Evolutionary conservation across 2,329 filamentous ascomycete genomes (phyloP).

Genomic region (Leptodontidium sp.): DNA sequence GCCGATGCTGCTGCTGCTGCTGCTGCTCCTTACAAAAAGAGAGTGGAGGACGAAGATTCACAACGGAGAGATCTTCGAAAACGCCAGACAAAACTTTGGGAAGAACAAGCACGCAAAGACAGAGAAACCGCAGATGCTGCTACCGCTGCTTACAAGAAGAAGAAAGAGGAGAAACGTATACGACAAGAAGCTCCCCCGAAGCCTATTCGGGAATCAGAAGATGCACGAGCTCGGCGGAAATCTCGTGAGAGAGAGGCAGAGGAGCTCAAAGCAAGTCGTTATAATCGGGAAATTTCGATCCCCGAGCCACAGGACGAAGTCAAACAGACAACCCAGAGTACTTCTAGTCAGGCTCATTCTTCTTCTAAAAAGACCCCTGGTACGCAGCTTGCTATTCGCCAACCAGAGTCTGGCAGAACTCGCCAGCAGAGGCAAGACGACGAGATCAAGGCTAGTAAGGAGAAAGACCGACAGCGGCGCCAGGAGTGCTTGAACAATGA

Average conservation of each 20-base stretch:
- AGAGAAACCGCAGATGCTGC: no score
- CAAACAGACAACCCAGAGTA: neutral
- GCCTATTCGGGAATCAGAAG: neutral
- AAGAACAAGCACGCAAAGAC: no score
- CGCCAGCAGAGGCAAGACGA: slow-evolving; percentile 4
- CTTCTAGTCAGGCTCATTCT: neutral
- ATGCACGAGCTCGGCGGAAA: neutral
- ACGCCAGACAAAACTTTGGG: no score
- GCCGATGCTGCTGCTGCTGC: neutral
- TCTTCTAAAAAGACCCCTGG: neutral
- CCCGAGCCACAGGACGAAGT: neutral
- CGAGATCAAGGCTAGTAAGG: neutral
- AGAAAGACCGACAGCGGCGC: neutral
- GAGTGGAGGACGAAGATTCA: no score
- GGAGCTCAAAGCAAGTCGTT: neutral
- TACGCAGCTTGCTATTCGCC: neutral
- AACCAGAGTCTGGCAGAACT: neutral
- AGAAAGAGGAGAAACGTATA: neutral
- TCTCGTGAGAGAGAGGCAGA: neutral
- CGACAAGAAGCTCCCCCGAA: neutral
- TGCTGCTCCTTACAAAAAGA: no score
- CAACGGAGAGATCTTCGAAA: no score
- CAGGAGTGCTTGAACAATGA: neutral
- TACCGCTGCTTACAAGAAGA: neutral
- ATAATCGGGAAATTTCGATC: neutral